Percentiles rank a stretch among this genome's conserved stretches.
These are phyloP conservation scores for Verticillium isaacii DNA, from an alignment of 2,329 filamentous ascomycete species.

Conservation along the genomic window DNA sequence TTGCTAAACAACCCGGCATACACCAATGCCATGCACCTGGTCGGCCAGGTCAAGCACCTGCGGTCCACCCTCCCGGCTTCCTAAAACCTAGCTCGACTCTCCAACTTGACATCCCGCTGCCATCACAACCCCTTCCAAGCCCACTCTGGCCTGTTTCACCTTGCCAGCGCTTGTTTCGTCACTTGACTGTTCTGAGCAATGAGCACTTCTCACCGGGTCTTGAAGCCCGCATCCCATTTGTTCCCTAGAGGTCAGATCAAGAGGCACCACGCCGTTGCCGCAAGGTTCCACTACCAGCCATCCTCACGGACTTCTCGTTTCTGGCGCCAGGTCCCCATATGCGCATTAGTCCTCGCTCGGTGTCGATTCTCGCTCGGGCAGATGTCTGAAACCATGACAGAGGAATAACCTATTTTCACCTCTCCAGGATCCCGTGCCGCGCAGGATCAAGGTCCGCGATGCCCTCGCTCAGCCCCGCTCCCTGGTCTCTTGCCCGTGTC, in stretches of 20 bases:
- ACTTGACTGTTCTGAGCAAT: constrained; percentile 7
- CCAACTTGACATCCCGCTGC: constrained; percentile 2
- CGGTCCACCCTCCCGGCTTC: not conserved
- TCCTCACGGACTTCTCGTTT: not conserved
- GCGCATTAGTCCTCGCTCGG: constrained; percentile 3
- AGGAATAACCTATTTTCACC: constrained; percentile 9
- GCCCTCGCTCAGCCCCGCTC: not conserved
- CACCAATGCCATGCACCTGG: not conserved
- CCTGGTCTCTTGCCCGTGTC: not conserved
- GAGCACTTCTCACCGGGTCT: constrained; percentile 7
- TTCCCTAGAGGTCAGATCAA: not conserved
- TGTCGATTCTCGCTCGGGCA: constrained; percentile 4
- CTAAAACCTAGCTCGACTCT: not conserved
- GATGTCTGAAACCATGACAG: constrained; percentile 14
- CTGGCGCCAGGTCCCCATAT: not conserved
- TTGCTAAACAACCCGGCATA: not conserved
- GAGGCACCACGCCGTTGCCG: constrained; percentile 7
- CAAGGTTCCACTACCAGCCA: not conserved
- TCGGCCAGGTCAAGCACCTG: not conserved
- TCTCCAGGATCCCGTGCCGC: not conserved
- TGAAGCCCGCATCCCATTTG: not conserved
- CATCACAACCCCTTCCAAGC: not conserved
- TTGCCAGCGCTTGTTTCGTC: not conserved
- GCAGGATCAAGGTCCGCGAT: not conserved
- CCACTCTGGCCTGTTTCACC: not conserved